Conservation (phyloP, 495 filamentous ascomycete species). For the Thermothielavioides terrestris region DNA sequence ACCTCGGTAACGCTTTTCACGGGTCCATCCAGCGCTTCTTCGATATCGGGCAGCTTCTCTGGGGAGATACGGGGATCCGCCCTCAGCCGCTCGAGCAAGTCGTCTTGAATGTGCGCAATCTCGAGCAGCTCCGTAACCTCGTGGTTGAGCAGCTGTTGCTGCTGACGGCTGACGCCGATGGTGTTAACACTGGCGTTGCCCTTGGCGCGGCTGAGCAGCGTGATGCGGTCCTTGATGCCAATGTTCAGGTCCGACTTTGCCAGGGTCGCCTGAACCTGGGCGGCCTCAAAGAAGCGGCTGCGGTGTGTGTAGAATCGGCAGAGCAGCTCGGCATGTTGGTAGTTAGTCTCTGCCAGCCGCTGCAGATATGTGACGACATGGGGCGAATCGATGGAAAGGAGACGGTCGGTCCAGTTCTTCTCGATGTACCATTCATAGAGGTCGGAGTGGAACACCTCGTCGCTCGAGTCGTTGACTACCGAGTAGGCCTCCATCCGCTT, state of each 20-base stretch:
- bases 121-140: conserved; percentile 81
- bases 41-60: conserved; percentile 51
- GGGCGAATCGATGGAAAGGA: conserved; percentile 72
- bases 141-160: conserved; percentile 68
- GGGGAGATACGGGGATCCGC: conserved; percentile 57
- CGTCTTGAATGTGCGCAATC: conserved; percentile 89
- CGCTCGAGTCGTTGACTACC: conserved; percentile 72
- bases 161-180: conserved; percentile 60
- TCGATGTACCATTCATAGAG: conserved; percentile 95
- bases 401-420: conserved; percentile 70
- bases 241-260: conserved; percentile 73
- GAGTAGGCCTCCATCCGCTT: conserved; percentile 79
- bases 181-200: conserved; percentile 75
- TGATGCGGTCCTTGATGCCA: conserved; percentile 67
- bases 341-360: conserved; percentile 55
- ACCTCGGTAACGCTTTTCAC: conserved; percentile 67
- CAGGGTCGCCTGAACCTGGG: conserved; percentile 72
- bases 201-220: conserved; percentile 79
- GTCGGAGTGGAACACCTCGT: conserved; percentile 88
- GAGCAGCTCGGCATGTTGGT: conserved; percentile 78
- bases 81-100: conserved; percentile 71
- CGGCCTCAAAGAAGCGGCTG: conserved; percentile 72
- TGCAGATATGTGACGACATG: conserved; percentile 83
- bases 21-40: conserved; percentile 59
- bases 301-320: conserved; percentile 82